Base-by-base conservation (phyloP, 768 basidiomycete genomes). In the Russula foetens region DNA sequence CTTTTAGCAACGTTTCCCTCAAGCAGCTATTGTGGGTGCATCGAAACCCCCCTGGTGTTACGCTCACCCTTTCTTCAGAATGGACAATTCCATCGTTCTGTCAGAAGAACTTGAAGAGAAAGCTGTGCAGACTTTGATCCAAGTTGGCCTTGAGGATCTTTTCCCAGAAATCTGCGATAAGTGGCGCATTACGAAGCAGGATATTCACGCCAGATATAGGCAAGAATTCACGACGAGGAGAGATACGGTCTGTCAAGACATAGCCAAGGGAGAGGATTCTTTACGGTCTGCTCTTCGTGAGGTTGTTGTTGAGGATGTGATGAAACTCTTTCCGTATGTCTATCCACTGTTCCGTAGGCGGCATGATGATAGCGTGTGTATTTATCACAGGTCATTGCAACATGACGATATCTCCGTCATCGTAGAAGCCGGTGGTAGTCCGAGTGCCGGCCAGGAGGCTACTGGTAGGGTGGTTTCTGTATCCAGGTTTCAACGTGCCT, bases 101-200 rank as follows among this genome's bases (percentile, higher is more conserved):
- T 55, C 59, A 7, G 53, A 55, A 50, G 15, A 29, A 21, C 59
- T 59, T 5, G 58, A 53, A 26, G 52, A 47, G 51, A 29, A 31
- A 2, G 51, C 58, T 23, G 17, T 56, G 28, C 11, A 60, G 19
- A 55, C 41, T 1, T 23, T 60, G 14, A 28, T 50, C 17, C 2
- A 15, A 15, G n/a, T 56, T 7, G 53, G 14, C 7, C 5, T 60
- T 15, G 39, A 23, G 6, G 48, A 43, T 14, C n/a, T 24, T 44
- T 60, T 56, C 17, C 59, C 54, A 15, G 53, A 56, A 24, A 23
- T n/a, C 14, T 60, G 24, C 31, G 48, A 29, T 12, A 50, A 21
- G 15, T 60, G 47, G 59, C 41, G 24, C n/a, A 15, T 41, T 19
- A 29, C 9, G 23, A 50, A 33, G 3, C 17, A 29, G 2, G 23